These are phyloP conservation scores for Pseudomassariella vexata DNA, from an alignment of 2,329 filamentous ascomycete species.

Conservation along the genomic window DNA sequence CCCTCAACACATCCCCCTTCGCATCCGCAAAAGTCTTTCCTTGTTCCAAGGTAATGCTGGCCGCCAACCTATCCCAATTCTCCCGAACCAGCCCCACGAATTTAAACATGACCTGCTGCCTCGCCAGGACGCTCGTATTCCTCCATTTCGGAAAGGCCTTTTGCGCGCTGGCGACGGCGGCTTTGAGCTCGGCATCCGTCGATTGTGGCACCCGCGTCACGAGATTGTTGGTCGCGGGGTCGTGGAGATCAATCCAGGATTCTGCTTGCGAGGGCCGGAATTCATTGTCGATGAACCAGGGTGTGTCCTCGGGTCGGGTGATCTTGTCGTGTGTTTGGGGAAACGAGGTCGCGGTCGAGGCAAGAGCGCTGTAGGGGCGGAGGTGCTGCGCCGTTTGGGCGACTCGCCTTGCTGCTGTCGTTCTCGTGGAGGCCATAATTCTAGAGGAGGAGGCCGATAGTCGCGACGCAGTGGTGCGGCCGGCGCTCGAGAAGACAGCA, in stretches of 20 bases:
- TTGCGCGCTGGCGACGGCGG: slow-evolving; percentile 68
- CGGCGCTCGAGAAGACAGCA: slow-evolving; percentile 17
- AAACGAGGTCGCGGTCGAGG: slow-evolving; percentile 54
- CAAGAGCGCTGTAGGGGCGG: slow-evolving; percentile 44
- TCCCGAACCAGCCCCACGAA: slow-evolving; percentile 74
- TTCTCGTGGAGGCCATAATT: slow-evolving; percentile 27
- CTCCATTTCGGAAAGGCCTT: slow-evolving; percentile 72
- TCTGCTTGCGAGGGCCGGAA: slow-evolving; percentile 63
- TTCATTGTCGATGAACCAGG: slow-evolving; percentile 77
- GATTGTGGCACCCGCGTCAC: slow-evolving; percentile 79
- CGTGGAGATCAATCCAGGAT: slow-evolving; percentile 73
- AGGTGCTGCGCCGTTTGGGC: slow-evolving; percentile 53
- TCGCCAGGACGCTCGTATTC: slow-evolving; percentile 63
- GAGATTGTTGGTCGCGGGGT: slow-evolving; percentile 81
- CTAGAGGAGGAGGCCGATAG: slow-evolving; percentile 14
- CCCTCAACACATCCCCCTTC: slow-evolving; percentile 73
- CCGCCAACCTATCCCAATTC: slow-evolving; percentile 79
- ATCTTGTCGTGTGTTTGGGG: slow-evolving; percentile 70
- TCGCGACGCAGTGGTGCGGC: slow-evolving; percentile 18
- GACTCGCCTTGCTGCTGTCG: slow-evolving; percentile 44
- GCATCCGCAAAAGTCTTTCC: slow-evolving; percentile 85
- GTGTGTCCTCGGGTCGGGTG: slow-evolving; percentile 61
- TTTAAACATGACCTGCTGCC: slow-evolving; percentile 85
- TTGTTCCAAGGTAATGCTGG: slow-evolving; percentile 82
- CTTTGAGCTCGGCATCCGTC: slow-evolving; percentile 70